Conservation (phyloP, 805 yeast species). For the Clavispora vitiphila region DNA sequence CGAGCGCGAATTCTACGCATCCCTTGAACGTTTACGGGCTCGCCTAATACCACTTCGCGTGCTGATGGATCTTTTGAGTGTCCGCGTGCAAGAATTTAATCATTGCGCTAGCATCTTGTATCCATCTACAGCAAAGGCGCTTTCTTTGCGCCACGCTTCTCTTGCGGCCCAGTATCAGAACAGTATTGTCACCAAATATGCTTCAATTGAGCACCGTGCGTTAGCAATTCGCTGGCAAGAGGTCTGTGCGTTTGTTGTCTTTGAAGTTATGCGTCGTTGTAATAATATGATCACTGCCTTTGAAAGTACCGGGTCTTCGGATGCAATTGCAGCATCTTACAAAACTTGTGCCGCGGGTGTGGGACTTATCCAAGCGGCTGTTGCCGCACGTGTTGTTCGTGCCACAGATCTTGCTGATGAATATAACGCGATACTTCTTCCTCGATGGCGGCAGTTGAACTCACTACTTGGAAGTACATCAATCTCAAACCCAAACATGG, state of each 20-base stretch:
- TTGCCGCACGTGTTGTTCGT: neutral
- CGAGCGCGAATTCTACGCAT: neutral
- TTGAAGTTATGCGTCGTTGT: conserved; percentile 28
- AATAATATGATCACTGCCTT: conserved; percentile 5
- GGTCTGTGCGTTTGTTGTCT: conserved; percentile 44
- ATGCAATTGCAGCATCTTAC: neutral
- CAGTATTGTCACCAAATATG: neutral
- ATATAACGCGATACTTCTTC: conserved; percentile 23
- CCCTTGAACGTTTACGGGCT: conserved; percentile 1
- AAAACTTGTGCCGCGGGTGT: neutral
- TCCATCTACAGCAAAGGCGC: neutral
- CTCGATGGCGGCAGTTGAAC: conserved; percentile 20
- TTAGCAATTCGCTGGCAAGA: conserved; percentile 39
- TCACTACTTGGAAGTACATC: neutral
- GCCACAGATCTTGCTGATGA: neutral
- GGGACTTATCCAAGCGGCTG: neutral
- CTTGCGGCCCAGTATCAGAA: neutral
- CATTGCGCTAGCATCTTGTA: neutral
- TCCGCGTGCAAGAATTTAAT: conserved; percentile 5
- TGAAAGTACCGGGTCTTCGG: neutral
- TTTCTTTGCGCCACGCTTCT: neutral
- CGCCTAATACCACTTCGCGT: conserved; percentile 8
- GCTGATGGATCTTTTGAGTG: conserved; percentile 8
- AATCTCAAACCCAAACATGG: neutral
- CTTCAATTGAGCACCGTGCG: neutral